Evolutionary conservation across 306 rosid species (phyloP), one percentile per base, ranked within the genome.

Genomic region (Hylodesmum podocarpum): DNA sequence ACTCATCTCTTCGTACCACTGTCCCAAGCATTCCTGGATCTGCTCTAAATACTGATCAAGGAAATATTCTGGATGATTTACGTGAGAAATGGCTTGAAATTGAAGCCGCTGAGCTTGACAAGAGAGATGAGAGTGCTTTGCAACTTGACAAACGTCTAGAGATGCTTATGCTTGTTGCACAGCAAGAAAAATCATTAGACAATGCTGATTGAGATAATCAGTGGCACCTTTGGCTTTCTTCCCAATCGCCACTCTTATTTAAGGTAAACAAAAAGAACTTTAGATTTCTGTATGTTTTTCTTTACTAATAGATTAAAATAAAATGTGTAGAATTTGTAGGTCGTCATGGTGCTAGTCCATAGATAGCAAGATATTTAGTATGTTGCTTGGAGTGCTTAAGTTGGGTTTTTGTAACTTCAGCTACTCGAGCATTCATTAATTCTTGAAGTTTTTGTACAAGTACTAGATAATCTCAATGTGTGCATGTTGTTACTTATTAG

Each of bases 31-130:
- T 91, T 49, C 97, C 98, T 2, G 98, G 98, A 68, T 96, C 98
- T 47, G 78, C 78, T 64, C 66, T 92, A 55, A 92, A 81, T 49
- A 5, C 86, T 0, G 91, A 90, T 77, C 98, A 90, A 75, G 89
- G 77, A 78, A 94, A 94, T 79, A 89, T 94, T 74, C 97, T 94
- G 5, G 98, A 94, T 51, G 98, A 94, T 84, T 73, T 94, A 65
- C 84, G 98, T 81, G 98, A 94, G 63, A 94, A 90, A 85, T 94
- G 98, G 98, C 98, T 92, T 64, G 97, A 90, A 86, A 91, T 89
- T 80, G 98, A 94, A 84, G 98, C 96, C 25, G 97, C 96, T 5
- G 98, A 92, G 84, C 97, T 94, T 67, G 97, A 94, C 77, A 6
- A 87, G 89, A 90, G 98, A 87, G 97, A 94, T 72, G 97, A 90